Evolutionary conservation across 257 asterid genomes (phyloP).

Genomic region (Solanum pennellii): DNA sequence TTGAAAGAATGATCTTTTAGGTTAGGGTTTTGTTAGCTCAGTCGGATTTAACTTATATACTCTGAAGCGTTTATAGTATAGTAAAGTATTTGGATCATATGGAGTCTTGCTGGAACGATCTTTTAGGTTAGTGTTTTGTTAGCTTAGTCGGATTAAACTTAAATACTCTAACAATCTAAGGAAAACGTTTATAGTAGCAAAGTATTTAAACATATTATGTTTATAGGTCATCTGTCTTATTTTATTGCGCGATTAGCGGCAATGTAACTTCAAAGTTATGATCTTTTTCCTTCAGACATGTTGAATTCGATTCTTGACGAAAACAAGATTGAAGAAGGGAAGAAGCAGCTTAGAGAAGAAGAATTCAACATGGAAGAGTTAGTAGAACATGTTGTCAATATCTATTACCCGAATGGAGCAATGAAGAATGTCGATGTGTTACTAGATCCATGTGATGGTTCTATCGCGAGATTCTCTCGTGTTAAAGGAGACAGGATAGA

Average conservation of each 20-base stretch:
- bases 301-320: constrained; percentile 62
- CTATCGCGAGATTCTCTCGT: constrained; percentile 14
- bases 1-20: constrained; percentile 28
- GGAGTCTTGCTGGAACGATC: constrained; percentile 33
- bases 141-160: background rate
- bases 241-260: background rate
- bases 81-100: constrained; percentile 27
- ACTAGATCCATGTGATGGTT: constrained; percentile 56
- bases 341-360: constrained; percentile 50
- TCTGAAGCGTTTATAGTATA: background rate
- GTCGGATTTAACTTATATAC: background rate
- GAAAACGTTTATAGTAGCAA: background rate
- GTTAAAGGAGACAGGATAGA: constrained; percentile 61
- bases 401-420: constrained; percentile 41
- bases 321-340: constrained; percentile 60
- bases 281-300: constrained; percentile 22
- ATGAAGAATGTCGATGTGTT: constrained; percentile 67
- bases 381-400: constrained; percentile 55
- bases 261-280: background rate
- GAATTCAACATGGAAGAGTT: constrained; percentile 45
- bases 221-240: background rate
- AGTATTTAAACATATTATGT: background rate
- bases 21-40: constrained; percentile 10
- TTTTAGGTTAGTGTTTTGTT: constrained; percentile 27
- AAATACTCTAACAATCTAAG: background rate